Evolutionary conservation across 2,329 filamentous ascomycete genomes (phyloP), one percentile per base, ranked within the genome.

Genomic region (Diaporthe sp.): DNA sequence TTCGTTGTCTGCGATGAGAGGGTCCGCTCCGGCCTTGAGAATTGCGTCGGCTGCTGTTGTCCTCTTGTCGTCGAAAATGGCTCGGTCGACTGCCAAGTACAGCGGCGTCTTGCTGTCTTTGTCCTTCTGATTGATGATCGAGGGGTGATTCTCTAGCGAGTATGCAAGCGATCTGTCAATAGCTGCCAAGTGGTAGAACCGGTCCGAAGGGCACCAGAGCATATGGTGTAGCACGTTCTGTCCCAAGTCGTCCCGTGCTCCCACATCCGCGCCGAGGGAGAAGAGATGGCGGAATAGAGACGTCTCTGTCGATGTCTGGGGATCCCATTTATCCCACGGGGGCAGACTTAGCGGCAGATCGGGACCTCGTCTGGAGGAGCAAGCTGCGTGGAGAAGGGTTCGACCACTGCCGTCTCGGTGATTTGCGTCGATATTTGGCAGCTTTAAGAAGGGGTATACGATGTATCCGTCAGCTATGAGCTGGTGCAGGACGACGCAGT

Each of bases 351-450:
- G 25, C 51, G 51, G 51, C 25, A 55, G 25, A 55, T 55, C 51
- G 51, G 51, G 51, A 55, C 51, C 51, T 55, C 51, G n/a, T 31
- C 25, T 55, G 17, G 51, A 55, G n/a, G 51, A 55, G 51, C 51
- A 55, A 31, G 51, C 51, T 17, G 51, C 51, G 51, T 55, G 51
- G 51, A 55, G 51, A 31, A 55, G 51, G 51, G 51, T 55, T 55
- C 51, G 51, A 55, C 25, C 51, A 55, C 25, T 25, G 51, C 51
- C 51, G 25, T 55, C 51, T 31, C 25, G 51, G 13, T 28, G 51
- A 55, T 25, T 55, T 55, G 51, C 51, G 51, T 55, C 51, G 25
- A 55, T 55, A 55, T 55, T 55, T 55, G 51, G 51, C n/a, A 55
- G 25, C 51, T 55, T 55, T 5, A 55, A 55, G 12, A 55, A 55